Evolutionary conservation across 805 yeast genomes (phyloP).

Genomic region (Alloascoidea africana): DNA sequence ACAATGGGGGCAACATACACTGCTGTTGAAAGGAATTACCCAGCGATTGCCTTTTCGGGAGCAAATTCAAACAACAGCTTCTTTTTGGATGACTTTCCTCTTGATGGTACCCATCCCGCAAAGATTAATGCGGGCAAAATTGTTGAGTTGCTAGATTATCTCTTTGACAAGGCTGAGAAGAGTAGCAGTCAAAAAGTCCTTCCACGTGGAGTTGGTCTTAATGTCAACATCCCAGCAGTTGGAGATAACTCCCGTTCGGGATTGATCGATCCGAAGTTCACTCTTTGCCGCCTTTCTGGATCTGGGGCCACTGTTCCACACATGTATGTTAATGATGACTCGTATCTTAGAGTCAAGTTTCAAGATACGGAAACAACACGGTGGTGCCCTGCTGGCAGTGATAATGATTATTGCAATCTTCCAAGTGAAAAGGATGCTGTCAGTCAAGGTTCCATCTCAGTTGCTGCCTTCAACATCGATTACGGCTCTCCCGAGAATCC

Average conservation of each 20-base stretch:
- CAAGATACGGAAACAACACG: neutral
- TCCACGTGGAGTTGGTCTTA: neutral
- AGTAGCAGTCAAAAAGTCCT: neutral
- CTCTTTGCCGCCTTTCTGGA: neutral
- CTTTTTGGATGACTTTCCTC: neutral
- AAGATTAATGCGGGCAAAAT: neutral
- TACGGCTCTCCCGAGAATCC: too few relatives aligned
- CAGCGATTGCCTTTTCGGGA: slow-evolving; percentile 28
- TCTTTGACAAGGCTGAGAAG: neutral
- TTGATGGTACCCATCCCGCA: neutral
- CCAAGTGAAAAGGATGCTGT: neutral
- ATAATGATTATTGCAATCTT: neutral
- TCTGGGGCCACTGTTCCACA: neutral
- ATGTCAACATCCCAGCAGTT: slow-evolving; percentile 1
- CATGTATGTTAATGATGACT: neutral
- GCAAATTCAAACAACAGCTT: slow-evolving; percentile 12
- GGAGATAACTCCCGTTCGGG: neutral
- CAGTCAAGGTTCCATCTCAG: neutral
- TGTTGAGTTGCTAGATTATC: neutral
- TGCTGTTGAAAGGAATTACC: slow-evolving; percentile 23
- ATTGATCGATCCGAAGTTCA: neutral
- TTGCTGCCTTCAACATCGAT: neutral
- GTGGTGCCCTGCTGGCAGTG: neutral
- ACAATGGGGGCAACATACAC: slow-evolving; percentile 34
- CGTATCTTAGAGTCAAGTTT: neutral